These are phyloP conservation scores for Bonnemaisonia californica DNA, from an alignment of 31 red algal species.

Conservation along the genomic window DNA sequence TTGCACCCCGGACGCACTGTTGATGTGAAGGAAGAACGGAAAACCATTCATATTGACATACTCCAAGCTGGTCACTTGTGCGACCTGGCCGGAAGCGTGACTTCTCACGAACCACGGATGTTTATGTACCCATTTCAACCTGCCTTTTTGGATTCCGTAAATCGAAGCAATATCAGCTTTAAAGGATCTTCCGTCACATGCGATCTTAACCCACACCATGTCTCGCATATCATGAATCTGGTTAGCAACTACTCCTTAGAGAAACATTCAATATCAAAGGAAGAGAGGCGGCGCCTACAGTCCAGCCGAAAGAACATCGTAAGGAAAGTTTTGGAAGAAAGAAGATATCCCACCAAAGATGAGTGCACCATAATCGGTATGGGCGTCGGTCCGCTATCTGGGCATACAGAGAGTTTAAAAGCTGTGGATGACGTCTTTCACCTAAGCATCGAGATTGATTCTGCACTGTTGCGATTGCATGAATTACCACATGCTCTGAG, in stretches of 20 bases:
- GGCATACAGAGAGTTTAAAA: not conserved
- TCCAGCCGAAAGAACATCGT: conserved; percentile 12
- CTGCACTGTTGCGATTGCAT: conserved; percentile 40
- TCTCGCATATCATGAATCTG: conserved; percentile 49
- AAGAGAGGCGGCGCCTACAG: conserved; percentile 30
- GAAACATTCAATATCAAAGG: conserved; percentile 39
- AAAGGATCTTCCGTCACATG: conserved; percentile 33
- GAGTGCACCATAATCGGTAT: conserved; percentile 61
- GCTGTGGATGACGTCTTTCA: conserved; percentile 49
- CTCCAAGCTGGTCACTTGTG: conserved; percentile 34
- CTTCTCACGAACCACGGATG: conserved; percentile 14
- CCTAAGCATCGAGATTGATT: conserved; percentile 39
- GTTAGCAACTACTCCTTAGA: conserved; percentile 56
- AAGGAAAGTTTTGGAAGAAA: conserved; percentile 21
- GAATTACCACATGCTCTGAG: conserved; percentile 51
- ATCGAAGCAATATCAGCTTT: conserved; percentile 46
- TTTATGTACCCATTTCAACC: conserved; percentile 28
- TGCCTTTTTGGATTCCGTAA: conserved; percentile 56
- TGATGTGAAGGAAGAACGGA: not conserved
- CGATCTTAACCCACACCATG: conserved; percentile 72
- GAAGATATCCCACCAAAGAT: conserved; percentile 28
- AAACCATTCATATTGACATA: conserved; percentile 19
- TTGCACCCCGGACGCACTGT: not conserved
- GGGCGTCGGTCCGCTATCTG: conserved; percentile 15
- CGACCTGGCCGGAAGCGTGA: conserved; percentile 36